Evolutionary conservation across 352 stramenopile genomes (phyloP), one percentile per base, ranked within the genome.

Genomic region (Pythium coloratum): DNA sequence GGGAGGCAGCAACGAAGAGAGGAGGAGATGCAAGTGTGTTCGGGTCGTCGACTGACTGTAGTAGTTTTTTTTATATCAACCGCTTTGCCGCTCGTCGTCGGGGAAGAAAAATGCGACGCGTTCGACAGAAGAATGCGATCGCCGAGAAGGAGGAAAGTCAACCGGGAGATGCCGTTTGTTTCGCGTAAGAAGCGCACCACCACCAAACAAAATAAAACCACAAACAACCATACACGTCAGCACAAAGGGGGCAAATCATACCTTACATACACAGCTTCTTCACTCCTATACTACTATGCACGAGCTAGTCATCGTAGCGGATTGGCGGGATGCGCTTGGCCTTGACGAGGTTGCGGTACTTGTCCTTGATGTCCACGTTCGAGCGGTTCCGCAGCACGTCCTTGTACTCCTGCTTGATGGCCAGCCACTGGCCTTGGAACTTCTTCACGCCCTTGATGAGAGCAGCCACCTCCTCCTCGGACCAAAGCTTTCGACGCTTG

Each of bases 341-440:
- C 58, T 77, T 84, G 61, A 80, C 42, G 38, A 94, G 42, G 62
- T 94, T 94, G 44, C 86, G 86, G 62, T 89, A 90, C 70, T 94
- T 94, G 72, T 94, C 86, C 73, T 94, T 94, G 44, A 94, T 55
- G 57, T 94, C 81, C 24, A 94, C 81, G 53, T 92, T 92, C 32
- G 75, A 84, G 26, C 84, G 81, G 59, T 76, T 59, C 3, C 67
- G 63, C 30, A 94, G 74, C 32, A 78, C 69, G 14, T 80, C 64
- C 0, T 67, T 60, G 59, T 78, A 84, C 65, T 81, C 87, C 28
- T 66, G 64, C 62, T 91, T 90, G 75, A 92, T 94, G 26, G 81
- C 71, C 57, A 84, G 51, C 86, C 86, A 94, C 38, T 84, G 62
- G 13, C 68, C 59, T 18, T 73, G 55, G 46, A 82, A 94, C 28